These are phyloP conservation scores for Isatis tinctoria DNA, from an alignment of 345 rosid species.

Conservation along the genomic window DNA sequence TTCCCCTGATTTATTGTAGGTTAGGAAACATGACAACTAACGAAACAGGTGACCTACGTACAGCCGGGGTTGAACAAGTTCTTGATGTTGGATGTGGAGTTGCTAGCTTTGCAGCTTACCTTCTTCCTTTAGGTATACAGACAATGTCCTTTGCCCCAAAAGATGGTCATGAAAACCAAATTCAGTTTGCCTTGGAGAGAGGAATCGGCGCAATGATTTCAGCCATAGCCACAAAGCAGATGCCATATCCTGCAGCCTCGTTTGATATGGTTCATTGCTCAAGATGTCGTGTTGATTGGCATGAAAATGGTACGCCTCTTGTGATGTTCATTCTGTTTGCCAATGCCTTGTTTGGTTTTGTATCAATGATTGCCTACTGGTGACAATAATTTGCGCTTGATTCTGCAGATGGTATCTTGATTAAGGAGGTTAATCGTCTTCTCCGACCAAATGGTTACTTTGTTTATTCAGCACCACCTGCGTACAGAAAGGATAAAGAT, in stretches of 20 bases:
- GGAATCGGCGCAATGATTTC: slow-evolving; percentile 93
- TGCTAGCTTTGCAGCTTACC: slow-evolving; percentile 96
- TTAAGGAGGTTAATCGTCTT: slow-evolving; percentile 81
- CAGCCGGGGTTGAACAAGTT: slow-evolving; percentile 87
- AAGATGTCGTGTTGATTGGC: slow-evolving; percentile 98
- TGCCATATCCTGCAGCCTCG: slow-evolving; percentile 85
- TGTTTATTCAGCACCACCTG: slow-evolving; percentile 95
- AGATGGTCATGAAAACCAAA: slow-evolving; percentile 98
- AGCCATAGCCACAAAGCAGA: slow-evolving; percentile 82
- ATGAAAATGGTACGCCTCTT: slow-evolving; percentile 65
- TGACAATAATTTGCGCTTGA: not conserved
- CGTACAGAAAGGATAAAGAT: slow-evolving; percentile 81
- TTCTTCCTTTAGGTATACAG: slow-evolving; percentile 69
- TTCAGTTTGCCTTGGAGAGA: slow-evolving; percentile 95
- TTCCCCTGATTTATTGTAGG: slow-evolving; percentile 34
- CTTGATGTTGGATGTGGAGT: slow-evolving; percentile 99
- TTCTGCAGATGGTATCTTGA: slow-evolving; percentile 78
- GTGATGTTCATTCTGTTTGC: not conserved
- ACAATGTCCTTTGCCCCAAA: slow-evolving; percentile 99
- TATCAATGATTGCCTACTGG: not conserved
- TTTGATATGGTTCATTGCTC: slow-evolving; percentile 99
- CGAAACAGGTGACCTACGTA: slow-evolving; percentile 74
- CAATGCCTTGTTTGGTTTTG: slow-evolving; percentile 2
- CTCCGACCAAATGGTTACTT: slow-evolving; percentile 82
- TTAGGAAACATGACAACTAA: slow-evolving; percentile 79